Conservation (phyloP, 2,329 filamentous ascomycete species). For the Alternaria burnsii region DNA sequence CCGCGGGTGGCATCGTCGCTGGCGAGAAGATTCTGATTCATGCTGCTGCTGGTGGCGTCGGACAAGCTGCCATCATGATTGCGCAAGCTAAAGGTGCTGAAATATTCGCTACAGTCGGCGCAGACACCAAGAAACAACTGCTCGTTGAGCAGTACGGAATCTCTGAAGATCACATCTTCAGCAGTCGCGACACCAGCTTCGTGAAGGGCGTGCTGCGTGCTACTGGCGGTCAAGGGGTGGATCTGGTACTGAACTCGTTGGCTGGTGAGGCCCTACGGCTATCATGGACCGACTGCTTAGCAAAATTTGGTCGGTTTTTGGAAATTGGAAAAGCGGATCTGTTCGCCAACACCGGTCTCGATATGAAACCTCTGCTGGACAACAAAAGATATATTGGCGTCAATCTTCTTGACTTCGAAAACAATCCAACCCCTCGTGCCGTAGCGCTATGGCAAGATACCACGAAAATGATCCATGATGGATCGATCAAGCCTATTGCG, state of each 20-base stretch:
- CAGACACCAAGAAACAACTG: conserved; percentile 19
- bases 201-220: conserved; percentile 17
- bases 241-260: conserved; percentile 45
- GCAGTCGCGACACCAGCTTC: conserved; percentile 22
- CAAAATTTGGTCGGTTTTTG: conserved; percentile 42
- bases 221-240: conserved; percentile 40
- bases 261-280: conserved; percentile 33
- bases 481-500: conserved; percentile 5
- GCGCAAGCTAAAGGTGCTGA: conserved; percentile 23
- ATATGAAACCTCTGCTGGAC: conserved; percentile 22
- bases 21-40: conserved; percentile 45
- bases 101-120: conserved; percentile 31
- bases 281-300: conserved; percentile 35
- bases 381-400: conserved; percentile 10
- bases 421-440: background rate
- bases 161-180: conserved; percentile 39
- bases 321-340: conserved; percentile 27
- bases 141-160: conserved; percentile 23
- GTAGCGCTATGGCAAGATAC: no score
- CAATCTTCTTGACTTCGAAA: conserved; percentile 7
- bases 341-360: conserved; percentile 18
- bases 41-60: conserved; percentile 33
- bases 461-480: background rate
- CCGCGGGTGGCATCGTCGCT: background rate
- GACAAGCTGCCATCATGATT: conserved; percentile 35